Percentiles rank a stretch among this genome's conserved stretches.
Evolutionary conservation across 1,284 basidiomycete species (phyloP).

Genomic region (Dichomitus squalens): DNA sequence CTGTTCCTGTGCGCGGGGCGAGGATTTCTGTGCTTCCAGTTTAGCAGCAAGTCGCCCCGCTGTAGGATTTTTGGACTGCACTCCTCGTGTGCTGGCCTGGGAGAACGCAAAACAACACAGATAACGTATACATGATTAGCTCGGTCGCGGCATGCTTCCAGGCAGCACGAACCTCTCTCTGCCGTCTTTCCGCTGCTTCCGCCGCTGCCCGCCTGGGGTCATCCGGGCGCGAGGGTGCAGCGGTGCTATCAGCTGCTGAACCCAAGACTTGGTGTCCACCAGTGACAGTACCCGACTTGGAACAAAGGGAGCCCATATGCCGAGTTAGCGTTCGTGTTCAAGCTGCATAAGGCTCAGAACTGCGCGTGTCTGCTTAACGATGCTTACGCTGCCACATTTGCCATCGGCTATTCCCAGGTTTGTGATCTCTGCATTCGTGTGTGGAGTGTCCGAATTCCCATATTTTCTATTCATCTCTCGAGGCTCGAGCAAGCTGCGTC

Average conservation of each 20-base stretch:
- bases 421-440: neutral
- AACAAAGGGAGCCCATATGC: slow-evolving; percentile 69
- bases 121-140: slow-evolving; percentile 2
- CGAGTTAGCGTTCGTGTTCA: slow-evolving; percentile 14
- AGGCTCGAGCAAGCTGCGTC: neutral
- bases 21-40: slow-evolving; percentile 50
- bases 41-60: slow-evolving; percentile 63
- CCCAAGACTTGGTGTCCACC: slow-evolving; percentile 59
- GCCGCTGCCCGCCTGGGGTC: slow-evolving; percentile 65
- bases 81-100: slow-evolving; percentile 59
- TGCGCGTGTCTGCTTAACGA: neutral
- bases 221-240: slow-evolving; percentile 34
- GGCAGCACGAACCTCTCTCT: slow-evolving; percentile 55
- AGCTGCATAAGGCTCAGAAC: slow-evolving; percentile 7
- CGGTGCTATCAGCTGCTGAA: neutral
- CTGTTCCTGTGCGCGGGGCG: slow-evolving; percentile 49
- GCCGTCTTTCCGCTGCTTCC: slow-evolving; percentile 68
- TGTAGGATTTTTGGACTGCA: slow-evolving; percentile 63
- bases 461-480: neutral
- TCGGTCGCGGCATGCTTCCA: slow-evolving; percentile 14
- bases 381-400: neutral
- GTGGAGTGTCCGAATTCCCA: neutral
- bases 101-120: slow-evolving; percentile 14
- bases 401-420: neutral
- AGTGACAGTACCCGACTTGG: slow-evolving; percentile 53